phyloP scores from a whole-genome alignment of 257 asterid genomes.

The Capsicum baccatum region DNA sequence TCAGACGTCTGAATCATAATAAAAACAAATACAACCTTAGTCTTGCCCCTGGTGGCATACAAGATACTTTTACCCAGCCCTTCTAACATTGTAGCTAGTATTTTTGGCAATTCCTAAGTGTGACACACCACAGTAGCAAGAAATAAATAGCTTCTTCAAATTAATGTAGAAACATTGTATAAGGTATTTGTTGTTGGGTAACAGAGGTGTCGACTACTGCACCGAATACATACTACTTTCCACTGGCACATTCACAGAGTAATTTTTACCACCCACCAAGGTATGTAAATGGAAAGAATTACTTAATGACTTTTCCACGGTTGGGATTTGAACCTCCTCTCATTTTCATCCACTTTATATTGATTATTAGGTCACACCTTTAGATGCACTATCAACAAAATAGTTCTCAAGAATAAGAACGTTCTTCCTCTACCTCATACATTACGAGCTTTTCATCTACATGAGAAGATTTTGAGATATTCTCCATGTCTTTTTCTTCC shows the following conservation, averaged over 20 bases:
- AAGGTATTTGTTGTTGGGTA: background rate
- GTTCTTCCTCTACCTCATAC: background rate
- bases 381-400: background rate
- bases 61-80: background rate
- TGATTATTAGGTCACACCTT: background rate
- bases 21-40: background rate
- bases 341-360: background rate
- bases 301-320: background rate
- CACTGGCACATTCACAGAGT: background rate
- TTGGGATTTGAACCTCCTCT: background rate
- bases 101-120: background rate
- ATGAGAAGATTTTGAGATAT: background rate
- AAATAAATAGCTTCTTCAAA: background rate
- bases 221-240: background rate
- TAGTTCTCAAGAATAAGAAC: background rate
- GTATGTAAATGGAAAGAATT: background rate
- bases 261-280: background rate
- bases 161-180: background rate
- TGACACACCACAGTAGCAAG: background rate
- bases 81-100: constrained; percentile 6
- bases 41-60: background rate
- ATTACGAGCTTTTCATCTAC: background rate
- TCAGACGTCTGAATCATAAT: too few species aligned
- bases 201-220: background rate
- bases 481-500: background rate